Evolutionary conservation across 345 rosid genomes (phyloP).

Genomic region (Murraya koenigii): DNA sequence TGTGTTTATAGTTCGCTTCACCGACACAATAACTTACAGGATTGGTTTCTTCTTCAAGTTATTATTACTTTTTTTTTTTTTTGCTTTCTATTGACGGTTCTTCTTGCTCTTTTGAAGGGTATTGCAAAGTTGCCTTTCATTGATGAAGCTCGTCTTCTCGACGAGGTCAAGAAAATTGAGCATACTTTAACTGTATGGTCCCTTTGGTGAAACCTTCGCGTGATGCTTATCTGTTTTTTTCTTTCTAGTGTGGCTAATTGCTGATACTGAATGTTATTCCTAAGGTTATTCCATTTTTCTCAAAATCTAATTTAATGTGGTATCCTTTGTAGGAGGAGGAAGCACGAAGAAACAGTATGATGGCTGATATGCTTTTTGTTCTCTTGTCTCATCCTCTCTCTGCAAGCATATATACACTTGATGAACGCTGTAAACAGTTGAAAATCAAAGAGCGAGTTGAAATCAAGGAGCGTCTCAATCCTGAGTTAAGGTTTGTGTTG

Average conservation of each 20-base stretch:
- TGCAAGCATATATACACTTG: slow-evolving; percentile 67
- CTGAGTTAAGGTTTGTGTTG: slow-evolving; percentile 70
- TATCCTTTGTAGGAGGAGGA: slow-evolving; percentile 64
- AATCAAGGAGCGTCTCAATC: slow-evolving; percentile 53
- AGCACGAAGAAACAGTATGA: slow-evolving; percentile 70
- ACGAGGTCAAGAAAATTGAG: slow-evolving; percentile 61
- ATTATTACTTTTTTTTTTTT: not conserved
- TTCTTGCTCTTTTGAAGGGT: slow-evolving; percentile 46
- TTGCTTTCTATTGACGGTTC: not conserved
- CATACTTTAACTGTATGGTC: slow-evolving; percentile 63
- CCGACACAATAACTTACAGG: not conserved
- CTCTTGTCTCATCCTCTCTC: slow-evolving; percentile 71
- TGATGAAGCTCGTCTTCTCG: slow-evolving; percentile 82
- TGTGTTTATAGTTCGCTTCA: not conserved
- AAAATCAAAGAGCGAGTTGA: slow-evolving; percentile 38
- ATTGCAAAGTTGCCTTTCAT: slow-evolving; percentile 88
- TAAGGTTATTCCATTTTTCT: slow-evolving; percentile 5
- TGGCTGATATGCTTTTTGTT: slow-evolving; percentile 81
- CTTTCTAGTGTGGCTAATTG: not conserved
- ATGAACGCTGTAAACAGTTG: slow-evolving; percentile 52
- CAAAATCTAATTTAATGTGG: not conserved
- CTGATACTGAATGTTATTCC: not conserved
- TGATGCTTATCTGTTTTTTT: not conserved
- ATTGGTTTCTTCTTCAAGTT: not conserved
- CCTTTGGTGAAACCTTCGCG: not conserved